A percentile compares a stretch with the other conserved stretches of the same genome.
Conservation (phyloP, 306 rosid genomes). For the Herpetospermum pedunculosum region DNA sequence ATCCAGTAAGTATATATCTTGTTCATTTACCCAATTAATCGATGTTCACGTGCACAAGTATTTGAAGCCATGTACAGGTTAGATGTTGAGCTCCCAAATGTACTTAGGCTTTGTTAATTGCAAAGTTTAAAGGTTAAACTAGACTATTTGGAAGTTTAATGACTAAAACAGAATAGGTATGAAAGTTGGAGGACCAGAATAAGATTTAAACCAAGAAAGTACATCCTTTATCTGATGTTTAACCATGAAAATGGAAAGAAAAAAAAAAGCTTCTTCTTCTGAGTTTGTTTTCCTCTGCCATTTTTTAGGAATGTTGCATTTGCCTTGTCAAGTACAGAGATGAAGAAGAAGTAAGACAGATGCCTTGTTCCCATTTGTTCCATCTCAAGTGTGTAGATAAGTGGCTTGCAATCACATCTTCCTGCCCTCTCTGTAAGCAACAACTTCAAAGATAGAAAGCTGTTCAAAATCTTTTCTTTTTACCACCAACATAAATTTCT, state of each 20-base stretch:
- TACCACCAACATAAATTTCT: not conserved
- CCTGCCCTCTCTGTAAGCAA: constrained; percentile 94
- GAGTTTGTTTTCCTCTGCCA: not conserved
- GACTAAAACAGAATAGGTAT: not conserved
- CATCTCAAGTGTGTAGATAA: constrained; percentile 91
- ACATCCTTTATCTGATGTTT: not conserved
- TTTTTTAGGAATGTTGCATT: constrained; percentile 78
- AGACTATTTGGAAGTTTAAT: not conserved
- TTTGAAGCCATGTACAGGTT: not conserved
- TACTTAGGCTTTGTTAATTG: too few relatives aligned
- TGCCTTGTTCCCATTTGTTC: constrained; percentile 77
- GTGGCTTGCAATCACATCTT: constrained; percentile 71
- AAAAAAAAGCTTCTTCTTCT: not conserved
- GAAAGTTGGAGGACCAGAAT: not conserved
- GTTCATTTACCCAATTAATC: not conserved
- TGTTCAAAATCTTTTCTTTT: not conserved
- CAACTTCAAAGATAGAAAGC: constrained; percentile 22
- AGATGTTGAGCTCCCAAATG: too few relatives aligned
- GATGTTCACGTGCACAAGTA: not conserved
- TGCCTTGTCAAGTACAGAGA: constrained; percentile 76
- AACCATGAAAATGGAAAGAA: not conserved
- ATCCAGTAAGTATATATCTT: constrained; percentile 47
- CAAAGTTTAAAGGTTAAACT: too few relatives aligned
- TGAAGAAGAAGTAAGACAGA: constrained; percentile 66
- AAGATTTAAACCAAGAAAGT: not conserved